Conservation (phyloP, 176 grass and related monocot genomes). For the Luzula sylvatica region DNA sequence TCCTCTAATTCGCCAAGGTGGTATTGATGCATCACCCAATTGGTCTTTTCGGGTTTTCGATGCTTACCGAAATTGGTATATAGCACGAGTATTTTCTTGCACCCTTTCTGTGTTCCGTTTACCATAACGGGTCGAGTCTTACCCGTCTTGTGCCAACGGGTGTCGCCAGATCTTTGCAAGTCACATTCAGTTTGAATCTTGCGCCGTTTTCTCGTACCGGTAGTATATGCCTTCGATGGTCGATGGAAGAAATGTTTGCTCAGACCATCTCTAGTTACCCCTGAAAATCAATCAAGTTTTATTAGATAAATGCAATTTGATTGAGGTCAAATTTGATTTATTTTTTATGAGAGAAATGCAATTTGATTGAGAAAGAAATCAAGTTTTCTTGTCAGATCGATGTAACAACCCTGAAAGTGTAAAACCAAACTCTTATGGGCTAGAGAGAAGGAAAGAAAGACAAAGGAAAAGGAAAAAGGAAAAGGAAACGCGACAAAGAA, state of each 20-base stretch:
- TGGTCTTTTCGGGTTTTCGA: constrained; percentile 94
- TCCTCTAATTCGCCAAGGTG: constrained; percentile 92
- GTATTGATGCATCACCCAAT: constrained; percentile 99
- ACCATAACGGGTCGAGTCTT: constrained; percentile 93
- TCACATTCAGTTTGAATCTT: constrained; percentile 93
- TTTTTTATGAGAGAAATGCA: too few relatives aligned
- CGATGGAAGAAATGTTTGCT: constrained; percentile 99
- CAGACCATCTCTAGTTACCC: constrained; percentile 92
- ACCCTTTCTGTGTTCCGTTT: constrained; percentile 68
- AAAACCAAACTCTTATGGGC: constrained; percentile 1
- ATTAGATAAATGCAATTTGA: constrained; percentile 20
- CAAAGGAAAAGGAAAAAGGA: constrained; percentile 23
- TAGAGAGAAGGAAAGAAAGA: constrained; percentile 1
- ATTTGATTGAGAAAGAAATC: constrained; percentile 16
- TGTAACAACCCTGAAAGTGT: constrained; percentile 39
- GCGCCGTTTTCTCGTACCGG: constrained; percentile 87
- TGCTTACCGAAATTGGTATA: constrained; percentile 99
- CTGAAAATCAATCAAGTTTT: constrained; percentile 16
- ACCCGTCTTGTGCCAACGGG: constrained; percentile 98
- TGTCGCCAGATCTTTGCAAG: constrained; percentile 57
- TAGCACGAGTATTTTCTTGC: constrained; percentile 97
- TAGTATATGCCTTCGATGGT: constrained; percentile 94
- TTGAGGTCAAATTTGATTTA: too few relatives aligned
- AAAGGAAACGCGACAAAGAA: constrained; percentile 31
- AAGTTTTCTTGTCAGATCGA: constrained; percentile 75